Evolutionary conservation across 2,329 filamentous ascomycete species (phyloP), one percentile per base, ranked within the genome.

Genomic region (Dactylellina sp.): DNA sequence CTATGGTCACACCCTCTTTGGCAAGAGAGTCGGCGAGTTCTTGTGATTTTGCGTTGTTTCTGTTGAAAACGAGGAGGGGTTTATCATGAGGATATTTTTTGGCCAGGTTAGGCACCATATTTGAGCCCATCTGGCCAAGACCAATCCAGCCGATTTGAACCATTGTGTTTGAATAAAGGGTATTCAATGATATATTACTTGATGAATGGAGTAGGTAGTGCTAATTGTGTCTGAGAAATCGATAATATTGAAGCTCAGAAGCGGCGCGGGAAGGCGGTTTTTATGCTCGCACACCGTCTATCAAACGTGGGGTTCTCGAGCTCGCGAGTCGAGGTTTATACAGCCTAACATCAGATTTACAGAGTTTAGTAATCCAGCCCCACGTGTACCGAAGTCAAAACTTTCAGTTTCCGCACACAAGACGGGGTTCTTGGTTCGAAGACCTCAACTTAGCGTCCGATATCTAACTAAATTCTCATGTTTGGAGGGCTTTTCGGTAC

Each of bases 41-140:
- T 37, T 85, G 82, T 25, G 91, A 84, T 57, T 89, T 87, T 77
- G 89, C 83, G 62, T 82, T 83, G 9, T 91, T 93, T 66, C 92
- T 90, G 83, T 97, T 97, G 84, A 88, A 93, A 74, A 97, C 81
- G 65, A 93, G 85, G 12, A 97, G 83, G 0, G 93, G 91, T 25
- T 87, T 85, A 24, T 88, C 84, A 25, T 93, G 86, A 32, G 86
- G 83, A 28, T 88, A 92, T 80, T 96, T 97, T 79, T 89, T 85
- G 7, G 90, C 88, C 39, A 97, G 84, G 80, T 96, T 97, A 81
- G 89, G 90, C 82, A 85, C 87, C 91, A 96, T 96, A 76, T 89
- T 92, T 18, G 50, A 86, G 77, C 91, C 93, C 88, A 96, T 96
- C 81, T 96, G 96, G 59, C 92, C 92, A 56, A 96, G 85, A 66